A percentile compares a stretch with the other conserved stretches of the same genome.
phyloP scores from a whole-genome alignment of 352 stramenopile genomes.

The Globisporangium heterothallicum region DNA sequence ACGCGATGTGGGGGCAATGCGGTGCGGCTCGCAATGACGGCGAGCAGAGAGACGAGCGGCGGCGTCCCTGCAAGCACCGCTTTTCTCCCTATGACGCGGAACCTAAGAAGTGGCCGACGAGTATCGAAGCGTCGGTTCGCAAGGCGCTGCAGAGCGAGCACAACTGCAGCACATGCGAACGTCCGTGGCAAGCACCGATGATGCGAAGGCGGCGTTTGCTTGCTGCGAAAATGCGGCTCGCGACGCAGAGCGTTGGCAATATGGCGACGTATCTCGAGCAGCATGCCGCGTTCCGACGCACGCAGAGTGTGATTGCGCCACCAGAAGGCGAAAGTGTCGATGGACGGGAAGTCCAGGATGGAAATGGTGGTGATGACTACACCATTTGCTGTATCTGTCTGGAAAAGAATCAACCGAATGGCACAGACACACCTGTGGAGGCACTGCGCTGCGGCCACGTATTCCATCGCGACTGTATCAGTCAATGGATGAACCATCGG shows the following conservation, averaged over 20 bases:
- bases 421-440: slow-evolving; percentile 2
- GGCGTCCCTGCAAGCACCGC: neutral
- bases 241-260: slow-evolving; percentile 7
- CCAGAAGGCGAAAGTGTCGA: neutral
- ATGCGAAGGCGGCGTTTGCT: neutral
- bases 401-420: slow-evolving; percentile 7
- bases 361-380: neutral
- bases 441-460: slow-evolving; percentile 24
- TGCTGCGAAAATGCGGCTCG: slow-evolving; percentile 8
- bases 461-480: slow-evolving; percentile 27
- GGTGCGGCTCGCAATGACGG: neutral
- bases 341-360: neutral
- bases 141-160: slow-evolving; percentile 5
- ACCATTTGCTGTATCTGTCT: slow-evolving; percentile 26
- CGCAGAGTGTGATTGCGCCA: neutral
- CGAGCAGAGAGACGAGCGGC: neutral
- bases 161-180: neutral
- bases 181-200: neutral
- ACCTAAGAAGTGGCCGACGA: neutral
- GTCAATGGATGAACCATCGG: slow-evolving; percentile 18
- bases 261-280: slow-evolving; percentile 13
- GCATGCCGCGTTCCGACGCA: neutral
- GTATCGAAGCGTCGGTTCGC: slow-evolving; percentile 3
- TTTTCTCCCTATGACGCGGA: neutral
- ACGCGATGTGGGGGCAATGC: neutral